phyloP scores from a whole-genome alignment of 495 filamentous ascomycete genomes.

The Talaromyces borbonicus region DNA sequence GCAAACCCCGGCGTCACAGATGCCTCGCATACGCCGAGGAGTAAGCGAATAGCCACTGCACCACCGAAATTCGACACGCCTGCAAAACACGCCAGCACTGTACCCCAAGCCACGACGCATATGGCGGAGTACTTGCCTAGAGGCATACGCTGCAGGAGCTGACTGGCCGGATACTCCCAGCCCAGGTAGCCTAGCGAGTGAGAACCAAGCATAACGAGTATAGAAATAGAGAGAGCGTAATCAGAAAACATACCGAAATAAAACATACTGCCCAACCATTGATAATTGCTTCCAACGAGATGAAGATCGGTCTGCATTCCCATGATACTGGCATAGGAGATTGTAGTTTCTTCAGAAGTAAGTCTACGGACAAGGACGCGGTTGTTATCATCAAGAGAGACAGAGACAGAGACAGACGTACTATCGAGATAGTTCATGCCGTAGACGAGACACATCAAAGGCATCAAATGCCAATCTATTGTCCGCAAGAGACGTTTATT shows the following conservation, averaged over 20 bases:
- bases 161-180: slow-evolving; percentile 54
- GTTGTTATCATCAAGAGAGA: no score
- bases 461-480: slow-evolving; percentile 56
- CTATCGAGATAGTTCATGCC: slow-evolving; percentile 57
- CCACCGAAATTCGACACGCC: slow-evolving; percentile 36
- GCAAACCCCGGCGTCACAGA: slow-evolving; percentile 56
- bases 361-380: no score
- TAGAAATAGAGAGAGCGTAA: background rate
- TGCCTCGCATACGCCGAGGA: slow-evolving; percentile 52
- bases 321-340: slow-evolving; percentile 56
- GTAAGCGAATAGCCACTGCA: slow-evolving; percentile 47
- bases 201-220: background rate
- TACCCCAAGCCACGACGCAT: slow-evolving; percentile 50
- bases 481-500: slow-evolving; percentile 44
- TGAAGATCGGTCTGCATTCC: slow-evolving; percentile 43
- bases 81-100: slow-evolving; percentile 44
- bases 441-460: slow-evolving; percentile 51
- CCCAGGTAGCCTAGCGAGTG: slow-evolving; percentile 42
- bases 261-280: slow-evolving; percentile 49
- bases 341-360: slow-evolving; percentile 38
- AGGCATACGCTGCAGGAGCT: slow-evolving; percentile 48
- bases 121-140: slow-evolving; percentile 49
- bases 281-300: slow-evolving; percentile 33
- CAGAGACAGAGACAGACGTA: slow-evolving; percentile 12
- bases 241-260: slow-evolving; percentile 50